Evolutionary conservation across 345 rosid species (phyloP).

Genomic region (Noccaea bulbosa): DNA sequence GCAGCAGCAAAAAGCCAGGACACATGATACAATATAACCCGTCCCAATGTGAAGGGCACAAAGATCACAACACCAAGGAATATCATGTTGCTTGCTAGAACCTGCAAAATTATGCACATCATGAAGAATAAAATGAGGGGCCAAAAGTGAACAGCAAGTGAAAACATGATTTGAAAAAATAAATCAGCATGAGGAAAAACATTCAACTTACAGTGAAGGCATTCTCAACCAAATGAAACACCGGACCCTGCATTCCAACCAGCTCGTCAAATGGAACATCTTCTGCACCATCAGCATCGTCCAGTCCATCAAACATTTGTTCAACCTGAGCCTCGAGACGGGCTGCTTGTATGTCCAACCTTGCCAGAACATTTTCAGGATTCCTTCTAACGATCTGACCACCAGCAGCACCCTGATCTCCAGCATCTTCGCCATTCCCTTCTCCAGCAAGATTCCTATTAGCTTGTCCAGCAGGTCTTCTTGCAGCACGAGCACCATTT

Average conservation of each 20-base stretch:
- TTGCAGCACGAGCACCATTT: conserved; percentile 87
- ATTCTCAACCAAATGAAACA: conserved; percentile 98
- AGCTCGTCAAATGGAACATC: conserved; percentile 99
- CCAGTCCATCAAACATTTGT: conserved; percentile 98
- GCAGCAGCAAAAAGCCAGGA: conserved; percentile 92
- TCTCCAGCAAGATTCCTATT: conserved; percentile 84
- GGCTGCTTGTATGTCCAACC: conserved; percentile 99
- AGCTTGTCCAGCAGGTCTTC: conserved; percentile 71
- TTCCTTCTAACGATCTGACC: conserved; percentile 78
- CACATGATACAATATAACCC: conserved; percentile 65
- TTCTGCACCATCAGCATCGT: conserved; percentile 99
- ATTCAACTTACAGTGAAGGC: conserved; percentile 89
- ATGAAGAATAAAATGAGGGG: neutral
- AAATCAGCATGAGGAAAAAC: conserved; percentile 11
- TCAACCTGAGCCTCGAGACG: conserved; percentile 99
- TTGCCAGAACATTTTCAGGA: conserved; percentile 97
- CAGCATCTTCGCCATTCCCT: conserved; percentile 81
- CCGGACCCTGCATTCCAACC: conserved; percentile 99
- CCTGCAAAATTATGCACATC: conserved; percentile 58
- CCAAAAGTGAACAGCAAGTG: conserved; percentile 6
- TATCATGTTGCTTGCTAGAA: conserved; percentile 97
- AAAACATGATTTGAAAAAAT: neutral
- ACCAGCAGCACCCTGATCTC: conserved; percentile 77
- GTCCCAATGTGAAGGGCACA: conserved; percentile 90
- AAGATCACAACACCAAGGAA: conserved; percentile 97